Base-by-base conservation (phyloP, 2,329 filamentous ascomycete species). In the Neurospora sp. region DNA sequence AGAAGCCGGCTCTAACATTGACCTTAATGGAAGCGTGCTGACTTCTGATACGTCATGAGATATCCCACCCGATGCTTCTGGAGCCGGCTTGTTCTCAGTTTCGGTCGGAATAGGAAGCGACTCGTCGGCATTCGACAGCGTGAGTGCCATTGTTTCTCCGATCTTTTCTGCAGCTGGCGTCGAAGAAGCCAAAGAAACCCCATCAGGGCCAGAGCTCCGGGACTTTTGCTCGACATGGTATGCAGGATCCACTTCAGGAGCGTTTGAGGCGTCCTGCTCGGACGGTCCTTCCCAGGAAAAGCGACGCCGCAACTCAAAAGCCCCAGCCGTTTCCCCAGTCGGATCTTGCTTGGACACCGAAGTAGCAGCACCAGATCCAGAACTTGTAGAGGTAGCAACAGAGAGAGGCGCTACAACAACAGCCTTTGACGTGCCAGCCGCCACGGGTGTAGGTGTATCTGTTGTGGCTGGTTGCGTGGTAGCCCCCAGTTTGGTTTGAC, bases 211-310 rank as follows among this genome's bases (percentile, higher is more conserved):
- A 40, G 41, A 68, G 33, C 11, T 19, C 19, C 62, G 36, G 38
- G 69, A 62, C n/a, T 69, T 69, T 2, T 71, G 67, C 38, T 72
- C 57, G 57, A 57, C 38, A 66, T 69, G 19, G 28, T 66, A 57
- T 8, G 68, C 38, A 33, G 71, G 15, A 4, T 68, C 67, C 19
- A 68, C 11, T 3, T 67, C 67, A 10, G 62, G 33, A 8, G 71
- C 19, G 1, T 68, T 66, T 17, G 68, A 70, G 66, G 77, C 71
- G 52, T 80, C 79, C 1, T 74, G 66, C 0, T 72, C 76, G 6
- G 36, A 57, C 4, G 33, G 11, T 11, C 76, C 74, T 71, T 84
- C 82, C 82, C 82, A 84, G 3, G 82, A 84, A 69, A 83, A 84
- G 0, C 80, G 79, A 28, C 74, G 73, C 6, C 72, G 76, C 8